Evolutionary conservation across 768 basidiomycete species (phyloP), one percentile per base, ranked within the genome.

Genomic region (Russula vinacea): DNA sequence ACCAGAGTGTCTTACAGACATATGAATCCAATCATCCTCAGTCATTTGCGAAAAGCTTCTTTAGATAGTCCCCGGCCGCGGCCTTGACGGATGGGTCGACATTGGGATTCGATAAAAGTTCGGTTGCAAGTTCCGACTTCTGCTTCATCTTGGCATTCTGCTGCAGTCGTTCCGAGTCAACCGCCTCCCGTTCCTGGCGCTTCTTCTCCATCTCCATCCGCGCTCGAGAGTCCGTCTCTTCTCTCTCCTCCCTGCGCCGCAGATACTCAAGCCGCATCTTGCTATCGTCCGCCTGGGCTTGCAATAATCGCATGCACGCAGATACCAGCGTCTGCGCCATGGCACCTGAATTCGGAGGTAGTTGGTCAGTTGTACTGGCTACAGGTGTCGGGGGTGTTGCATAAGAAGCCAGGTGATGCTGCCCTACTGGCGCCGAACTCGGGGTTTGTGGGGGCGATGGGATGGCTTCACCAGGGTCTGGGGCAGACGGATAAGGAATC

Each of bases 251-350:
- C 22, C 84, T 78, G 65, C 86, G 76, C 60, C 83, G 81, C 71
- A 89, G 69, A 67, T 85, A 85, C 62, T 90, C 89, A 49, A 89
- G 78, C 70, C 87, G 87, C 75, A 84, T 79, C 73, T 86, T 86
- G 65, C 81, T 82, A 40, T 87, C 83, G 68, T 89, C 87, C 26
- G 81, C 82, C 70, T 90, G 89, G 47, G 83, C 77, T 66, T 85
- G 85, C 45, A 90, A 74, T 64, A 84, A 80, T 66, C 87, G 83
- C 70, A 85, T 72, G 66, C 81, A 85, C 17, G 82, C 78, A 29
- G 78, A 73, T 58, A 88, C 74, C 76, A 89, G 77, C 22, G 77
- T 78, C 65, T 88, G 85, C 5, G 84, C 80, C 50, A 87, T 71
- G 9, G 50, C 59, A 6, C 81, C 75, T 26, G 87, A 70, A 65